These are phyloP conservation scores for Fagopyrum homotropicum DNA, from an alignment of 148 eudicot species.

Conservation along the genomic window DNA sequence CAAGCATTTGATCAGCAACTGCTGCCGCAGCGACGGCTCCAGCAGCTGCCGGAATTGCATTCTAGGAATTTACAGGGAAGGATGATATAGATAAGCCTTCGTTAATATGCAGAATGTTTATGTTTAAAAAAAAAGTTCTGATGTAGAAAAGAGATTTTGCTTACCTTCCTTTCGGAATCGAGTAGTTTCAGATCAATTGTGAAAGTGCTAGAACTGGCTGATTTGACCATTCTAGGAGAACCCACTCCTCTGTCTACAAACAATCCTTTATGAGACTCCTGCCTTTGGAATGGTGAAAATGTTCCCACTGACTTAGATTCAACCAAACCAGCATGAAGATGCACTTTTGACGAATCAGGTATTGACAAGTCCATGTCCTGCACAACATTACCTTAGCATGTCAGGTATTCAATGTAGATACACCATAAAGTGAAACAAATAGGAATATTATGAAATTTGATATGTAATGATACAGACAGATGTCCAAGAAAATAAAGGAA, in stretches of 20 bases:
- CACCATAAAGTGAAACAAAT: not conserved
- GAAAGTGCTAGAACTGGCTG: slow-evolving; percentile 44
- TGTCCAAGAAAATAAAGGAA: not conserved
- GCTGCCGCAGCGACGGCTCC: slow-evolving; percentile 99
- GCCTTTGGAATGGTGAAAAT: slow-evolving; percentile 46
- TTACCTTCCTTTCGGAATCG: slow-evolving; percentile 72
- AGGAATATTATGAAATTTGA: not conserved
- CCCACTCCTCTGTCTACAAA: slow-evolving; percentile 96
- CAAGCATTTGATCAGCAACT: slow-evolving; percentile 99
- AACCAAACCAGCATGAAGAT: slow-evolving; percentile 31
- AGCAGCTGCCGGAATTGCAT: slow-evolving; percentile 95
- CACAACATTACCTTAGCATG: slow-evolving; percentile 8
- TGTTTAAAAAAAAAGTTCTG: not conserved
- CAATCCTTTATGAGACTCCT: slow-evolving; percentile 68
- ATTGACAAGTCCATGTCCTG: slow-evolving; percentile 56
- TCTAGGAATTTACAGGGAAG: slow-evolving; percentile 29
- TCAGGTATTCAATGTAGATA: slow-evolving; percentile 8
- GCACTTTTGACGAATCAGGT: slow-evolving; percentile 40
- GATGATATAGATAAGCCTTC: slow-evolving; percentile 11
- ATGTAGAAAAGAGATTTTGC: not conserved
- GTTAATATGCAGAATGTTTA: not conserved
- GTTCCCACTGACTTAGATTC: slow-evolving; percentile 62
- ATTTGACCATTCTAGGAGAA: slow-evolving; percentile 77
- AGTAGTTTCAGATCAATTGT: slow-evolving; percentile 41
- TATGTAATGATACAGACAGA: not conserved